These are phyloP conservation scores for Talaromyces sp. DNA, from an alignment of 2,329 filamentous ascomycete species.

Conservation along the genomic window DNA sequence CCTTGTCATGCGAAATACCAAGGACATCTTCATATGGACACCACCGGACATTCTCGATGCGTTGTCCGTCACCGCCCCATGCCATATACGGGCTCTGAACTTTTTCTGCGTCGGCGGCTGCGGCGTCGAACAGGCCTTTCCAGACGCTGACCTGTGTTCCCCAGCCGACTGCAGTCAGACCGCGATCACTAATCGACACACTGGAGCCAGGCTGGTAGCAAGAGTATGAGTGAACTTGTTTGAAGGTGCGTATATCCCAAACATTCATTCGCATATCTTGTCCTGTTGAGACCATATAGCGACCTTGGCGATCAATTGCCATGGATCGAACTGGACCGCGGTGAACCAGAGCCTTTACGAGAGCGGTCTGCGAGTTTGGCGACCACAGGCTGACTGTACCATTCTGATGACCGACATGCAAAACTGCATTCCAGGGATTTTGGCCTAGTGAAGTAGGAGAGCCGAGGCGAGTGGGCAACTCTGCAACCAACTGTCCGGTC, in stretches of 20 bases:
- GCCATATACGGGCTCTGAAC: slow-evolving; percentile 85
- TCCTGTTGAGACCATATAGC: slow-evolving; percentile 91
- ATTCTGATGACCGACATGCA: slow-evolving; percentile 92
- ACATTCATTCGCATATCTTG: slow-evolving; percentile 89
- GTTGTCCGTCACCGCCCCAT: slow-evolving; percentile 81
- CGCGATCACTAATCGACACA: slow-evolving; percentile 81
- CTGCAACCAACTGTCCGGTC: slow-evolving; percentile 80
- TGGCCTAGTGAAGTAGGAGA: slow-evolving; percentile 77
- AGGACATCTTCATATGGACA: slow-evolving; percentile 94
- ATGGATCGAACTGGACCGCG: slow-evolving; percentile 79
- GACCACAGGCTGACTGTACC: slow-evolving; percentile 94
- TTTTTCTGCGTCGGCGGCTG: slow-evolving; percentile 64
- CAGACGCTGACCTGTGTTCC: slow-evolving; percentile 85
- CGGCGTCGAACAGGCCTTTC: slow-evolving; percentile 80
- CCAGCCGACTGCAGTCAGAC: slow-evolving; percentile 83
- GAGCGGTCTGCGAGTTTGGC: slow-evolving; percentile 75
- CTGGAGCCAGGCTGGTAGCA: slow-evolving; percentile 76
- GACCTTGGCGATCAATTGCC: slow-evolving; percentile 79
- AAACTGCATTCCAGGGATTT: slow-evolving; percentile 86
- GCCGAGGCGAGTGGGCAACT: slow-evolving; percentile 78
- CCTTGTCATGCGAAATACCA: slow-evolving; percentile 74
- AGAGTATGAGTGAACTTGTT: slow-evolving; percentile 84
- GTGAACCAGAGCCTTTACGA: slow-evolving; percentile 89
- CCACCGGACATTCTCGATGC: slow-evolving; percentile 77
- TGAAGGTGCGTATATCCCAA: slow-evolving; percentile 93